A percentile compares a stretch with the other conserved stretches of the same genome.
Evolutionary conservation across 345 rosid species (phyloP).

Genomic region (Lenwebbia sp.): DNA sequence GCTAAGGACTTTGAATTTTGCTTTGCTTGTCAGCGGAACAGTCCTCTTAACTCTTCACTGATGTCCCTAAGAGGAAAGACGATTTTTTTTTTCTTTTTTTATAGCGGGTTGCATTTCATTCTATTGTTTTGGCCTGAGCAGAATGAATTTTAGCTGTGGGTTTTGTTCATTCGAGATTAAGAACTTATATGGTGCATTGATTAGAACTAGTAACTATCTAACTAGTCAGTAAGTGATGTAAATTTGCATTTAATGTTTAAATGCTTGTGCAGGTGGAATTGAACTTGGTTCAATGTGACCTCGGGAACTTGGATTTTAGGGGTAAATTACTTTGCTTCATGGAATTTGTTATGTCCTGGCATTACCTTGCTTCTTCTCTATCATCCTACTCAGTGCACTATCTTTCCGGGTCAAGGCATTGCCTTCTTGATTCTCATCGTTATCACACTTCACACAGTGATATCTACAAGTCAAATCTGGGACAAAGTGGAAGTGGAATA

Average conservation of each 20-base stretch:
- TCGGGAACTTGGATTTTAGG: constrained; percentile 50
- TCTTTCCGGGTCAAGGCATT: neutral
- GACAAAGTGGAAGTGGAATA: neutral
- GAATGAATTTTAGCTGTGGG: neutral
- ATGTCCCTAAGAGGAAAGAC: neutral
- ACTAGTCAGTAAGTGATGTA: neutral
- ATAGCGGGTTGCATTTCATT: neutral
- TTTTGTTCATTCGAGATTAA: neutral
- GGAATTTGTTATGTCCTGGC: neutral
- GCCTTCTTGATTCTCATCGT: neutral
- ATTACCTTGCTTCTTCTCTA: neutral
- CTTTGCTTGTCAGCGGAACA: neutral
- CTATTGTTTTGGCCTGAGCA: neutral
- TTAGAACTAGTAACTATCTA: neutral
- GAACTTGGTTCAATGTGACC: constrained; percentile 60
- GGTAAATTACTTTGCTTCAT: constrained; percentile 24
- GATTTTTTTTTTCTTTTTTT: neutral
- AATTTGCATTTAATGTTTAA: neutral
- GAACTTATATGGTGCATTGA: neutral
- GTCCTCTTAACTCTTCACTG: neutral
- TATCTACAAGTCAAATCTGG: neutral
- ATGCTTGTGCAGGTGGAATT: constrained; percentile 59
- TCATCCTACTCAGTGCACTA: neutral
- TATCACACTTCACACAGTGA: neutral
- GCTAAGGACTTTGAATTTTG: neutral